Evolutionary conservation across 208 protist genomes (phyloP), one percentile per base, ranked within the genome.

Genomic region (Trypanosoma avium): DNA sequence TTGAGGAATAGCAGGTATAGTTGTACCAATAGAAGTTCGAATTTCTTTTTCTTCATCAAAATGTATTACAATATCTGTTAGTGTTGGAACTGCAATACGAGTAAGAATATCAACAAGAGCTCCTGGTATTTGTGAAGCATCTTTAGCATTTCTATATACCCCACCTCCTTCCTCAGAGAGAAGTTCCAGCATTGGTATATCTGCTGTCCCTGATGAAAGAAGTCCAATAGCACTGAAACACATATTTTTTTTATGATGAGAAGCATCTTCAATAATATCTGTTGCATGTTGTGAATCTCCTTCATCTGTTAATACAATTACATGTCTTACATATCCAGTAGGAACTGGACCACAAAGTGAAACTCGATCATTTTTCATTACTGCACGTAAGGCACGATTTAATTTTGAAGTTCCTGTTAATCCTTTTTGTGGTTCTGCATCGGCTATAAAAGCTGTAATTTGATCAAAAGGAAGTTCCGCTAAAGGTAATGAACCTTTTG

Each of bases 211-310:
- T 0, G 64, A 4, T 2, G 30, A 43, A 29, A 73, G 27, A 10
- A 94, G 46, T 1, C 71, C 83, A 13, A 94, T 70, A 49, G 77
- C 74, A 70, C 79, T 83, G 24, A 94, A 81, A 21, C 83, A 64
- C 21, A 67, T 61, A 10, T 67, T 76, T n/a, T 54, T 54, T 24
- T 40, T 29, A 36, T 67, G 42, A 33, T 10, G 60, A 9, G 67
- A 40, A 3, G 58, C 79, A 4, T 66, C 62, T 35, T 64, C 57
- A 15, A 88, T 64, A 57, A 84, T 68, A 32, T 75, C 53, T 4
- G 71, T 65, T n/a, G 61, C 67, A 35, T 67, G 35, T 56, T 46
- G 12, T n/a, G 43, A 22, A 27, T 62, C 65, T 4, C 64, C 73
- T 17, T 69, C 74, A 68, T 92, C 85, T 10, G 83, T 78, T 33